Evolutionary conservation across 2,329 filamentous ascomycete species (phyloP), one percentile per base, ranked within the genome.

Genomic region (Microsporum audouinii): DNA sequence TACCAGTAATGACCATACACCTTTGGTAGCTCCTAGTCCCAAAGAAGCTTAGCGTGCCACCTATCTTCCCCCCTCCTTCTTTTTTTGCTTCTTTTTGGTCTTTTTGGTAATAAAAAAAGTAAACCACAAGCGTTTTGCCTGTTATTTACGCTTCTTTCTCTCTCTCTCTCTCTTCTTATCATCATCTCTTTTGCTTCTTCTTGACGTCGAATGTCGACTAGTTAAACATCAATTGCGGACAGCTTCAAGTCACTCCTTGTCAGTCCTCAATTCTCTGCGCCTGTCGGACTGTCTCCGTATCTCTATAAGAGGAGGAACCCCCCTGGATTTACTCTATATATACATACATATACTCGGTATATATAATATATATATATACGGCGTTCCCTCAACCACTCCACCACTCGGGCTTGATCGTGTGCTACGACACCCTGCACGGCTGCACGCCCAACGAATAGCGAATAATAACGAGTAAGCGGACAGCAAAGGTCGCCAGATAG

Each of bases 381-480:
- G 27, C 47, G 47, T 53, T 27, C 47, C 47, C 6, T 6, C 43
- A 47, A 43, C 43, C 43, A 47, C 43, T 47, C 47, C 27, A 53
- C 47, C 47, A 31, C 47, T 53, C 47, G 29, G 47, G 47, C 47
- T 53, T 53, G 47, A 53, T 53, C 47, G 47, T 53, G 47, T 53
- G 47, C 47, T 33, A 53, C 47, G 27, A 34, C 47, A 53, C 27
- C 47, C 47, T 53, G 49, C 49, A 53, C 49, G 49, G 27, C 49
- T 53, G 49, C 49, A 53, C 49, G 49, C 49, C 49, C 49, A 53
- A 53, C 49, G 49, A 53, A 53, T 53, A 53, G 49, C 49, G 29
- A 34, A 53, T 34, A 34, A 53, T 34, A 51, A 33, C 47, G 47
- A 51, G 23, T 31, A 23, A 51, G 43, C 43, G 12, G 38, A 45